Percentiles rank a stretch among this genome's conserved stretches.
Evolutionary conservation across 306 rosid genomes (phyloP).

Genomic region (Medicago lupulina): DNA sequence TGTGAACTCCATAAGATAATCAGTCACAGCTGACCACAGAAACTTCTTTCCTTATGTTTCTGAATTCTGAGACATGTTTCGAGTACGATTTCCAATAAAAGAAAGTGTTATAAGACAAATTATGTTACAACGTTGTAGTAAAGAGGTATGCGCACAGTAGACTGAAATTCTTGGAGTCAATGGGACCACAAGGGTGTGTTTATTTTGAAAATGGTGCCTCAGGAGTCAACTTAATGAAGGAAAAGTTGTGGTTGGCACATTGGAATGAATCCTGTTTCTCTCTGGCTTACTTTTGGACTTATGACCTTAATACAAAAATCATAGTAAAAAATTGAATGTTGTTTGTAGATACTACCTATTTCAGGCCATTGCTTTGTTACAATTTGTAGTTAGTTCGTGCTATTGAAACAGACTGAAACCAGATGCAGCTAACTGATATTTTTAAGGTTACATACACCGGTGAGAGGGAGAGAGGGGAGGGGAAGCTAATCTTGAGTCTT

Average conservation of each 20-base stretch:
- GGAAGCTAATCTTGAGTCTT: background rate
- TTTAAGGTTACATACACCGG: background rate
- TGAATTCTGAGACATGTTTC: too few relatives aligned
- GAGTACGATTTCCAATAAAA: too few relatives aligned
- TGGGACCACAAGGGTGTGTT: background rate
- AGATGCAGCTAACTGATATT: background rate
- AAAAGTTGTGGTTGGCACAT: background rate
- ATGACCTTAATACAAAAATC: background rate
- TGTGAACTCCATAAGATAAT: too few relatives aligned
- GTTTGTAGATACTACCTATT: conserved; percentile 10
- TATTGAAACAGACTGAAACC: conserved; percentile 15
- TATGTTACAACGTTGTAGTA: too few relatives aligned
- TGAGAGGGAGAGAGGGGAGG: background rate
- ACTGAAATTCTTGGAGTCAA: conserved; percentile 6
- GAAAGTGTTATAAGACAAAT: too few relatives aligned
- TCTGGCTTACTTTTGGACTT: conserved; percentile 2
- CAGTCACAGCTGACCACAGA: too few relatives aligned
- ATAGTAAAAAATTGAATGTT: background rate
- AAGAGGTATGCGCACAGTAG: background rate
- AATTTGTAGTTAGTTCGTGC: conserved; percentile 14
- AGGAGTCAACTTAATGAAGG: conserved; percentile 9
- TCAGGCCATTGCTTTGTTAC: background rate
- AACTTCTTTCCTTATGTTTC: too few relatives aligned
- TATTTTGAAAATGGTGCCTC: conserved; percentile 7
- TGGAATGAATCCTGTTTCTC: background rate